Percentiles rank a stretch among this genome's conserved stretches.
Evolutionary conservation across 2,329 filamentous ascomycete species (phyloP).

Genomic region (Fusarium praegraminearum): DNA sequence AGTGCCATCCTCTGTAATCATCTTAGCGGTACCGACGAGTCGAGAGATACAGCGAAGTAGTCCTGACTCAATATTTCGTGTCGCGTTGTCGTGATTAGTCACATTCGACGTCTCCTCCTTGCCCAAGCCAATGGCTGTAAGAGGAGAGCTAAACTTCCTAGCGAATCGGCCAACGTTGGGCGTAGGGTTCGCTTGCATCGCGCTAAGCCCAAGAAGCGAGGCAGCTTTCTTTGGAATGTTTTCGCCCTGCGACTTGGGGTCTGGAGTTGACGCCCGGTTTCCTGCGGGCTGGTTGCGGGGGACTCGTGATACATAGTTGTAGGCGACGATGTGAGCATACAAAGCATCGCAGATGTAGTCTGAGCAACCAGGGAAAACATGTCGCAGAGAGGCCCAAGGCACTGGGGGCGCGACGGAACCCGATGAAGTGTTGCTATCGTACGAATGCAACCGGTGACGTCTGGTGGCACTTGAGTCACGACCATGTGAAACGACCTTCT

Average conservation of each 20-base stretch:
- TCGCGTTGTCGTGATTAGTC: conserved; percentile 50
- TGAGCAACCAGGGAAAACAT: conserved; percentile 64
- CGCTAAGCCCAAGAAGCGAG: conserved; percentile 61
- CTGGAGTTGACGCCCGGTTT: conserved; percentile 26
- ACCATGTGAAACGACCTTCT: conserved; percentile 52
- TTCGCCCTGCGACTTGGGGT: conserved; percentile 46
- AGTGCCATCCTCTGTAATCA: conserved; percentile 50
- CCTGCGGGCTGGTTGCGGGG: conserved; percentile 41
- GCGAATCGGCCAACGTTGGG: conserved; percentile 41
- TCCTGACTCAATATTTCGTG: conserved; percentile 62
- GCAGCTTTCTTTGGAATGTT: conserved; percentile 66
- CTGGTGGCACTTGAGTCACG: conserved; percentile 35
- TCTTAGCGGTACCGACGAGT: conserved; percentile 62
- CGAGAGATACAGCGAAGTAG: conserved; percentile 64
- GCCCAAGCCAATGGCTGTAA: conserved; percentile 43
- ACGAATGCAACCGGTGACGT: conserved; percentile 34
- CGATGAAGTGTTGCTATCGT: conserved; percentile 23
- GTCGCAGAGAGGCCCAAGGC: conserved; percentile 61
- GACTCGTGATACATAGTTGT: conserved; percentile 66
- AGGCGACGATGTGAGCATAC: conserved; percentile 69
- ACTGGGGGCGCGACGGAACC: conserved; percentile 42
- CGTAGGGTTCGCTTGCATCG: conserved; percentile 35
- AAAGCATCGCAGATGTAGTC: conserved; percentile 69
- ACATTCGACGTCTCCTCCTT: conserved; percentile 46
- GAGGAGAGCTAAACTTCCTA: conserved; percentile 46